A percentile compares a stretch with the other conserved stretches of the same genome.
Conservation (phyloP, 768 basidiomycete genomes). For the Termitomyces bulborhizus region DNA sequence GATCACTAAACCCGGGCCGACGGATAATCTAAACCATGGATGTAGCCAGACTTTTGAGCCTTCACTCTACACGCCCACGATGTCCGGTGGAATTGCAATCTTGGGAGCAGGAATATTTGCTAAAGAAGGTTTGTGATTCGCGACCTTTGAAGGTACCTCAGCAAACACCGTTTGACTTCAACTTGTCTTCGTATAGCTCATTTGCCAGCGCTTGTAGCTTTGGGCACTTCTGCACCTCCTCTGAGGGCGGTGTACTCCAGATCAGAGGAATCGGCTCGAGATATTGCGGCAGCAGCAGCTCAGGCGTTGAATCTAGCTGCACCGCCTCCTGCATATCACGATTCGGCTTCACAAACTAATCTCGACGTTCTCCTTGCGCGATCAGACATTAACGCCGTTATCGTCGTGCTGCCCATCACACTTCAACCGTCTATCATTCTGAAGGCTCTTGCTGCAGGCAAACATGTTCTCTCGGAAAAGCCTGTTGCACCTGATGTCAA, state of each 20-base stretch:
- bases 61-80: conserved; percentile 27
- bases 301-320: conserved; percentile 30
- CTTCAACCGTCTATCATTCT: conserved; percentile 64
- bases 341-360: conserved; percentile 28
- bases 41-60: not conserved
- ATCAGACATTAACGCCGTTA: conserved; percentile 64
- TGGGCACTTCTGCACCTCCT: conserved; percentile 38
- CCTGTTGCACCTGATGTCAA: conserved; percentile 72
- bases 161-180: not conserved
- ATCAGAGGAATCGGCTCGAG: conserved; percentile 52
- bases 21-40: not conserved
- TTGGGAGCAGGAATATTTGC: conserved; percentile 80
- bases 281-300: conserved; percentile 43
- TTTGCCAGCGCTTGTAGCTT: conserved; percentile 62
- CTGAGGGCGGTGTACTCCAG: conserved; percentile 77
- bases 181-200: conserved; percentile 42
- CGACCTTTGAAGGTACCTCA: not conserved
- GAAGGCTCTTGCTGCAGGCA: conserved; percentile 64
- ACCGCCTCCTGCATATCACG: conserved; percentile 50
- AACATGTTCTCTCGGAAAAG: conserved; percentile 88
- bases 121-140: conserved; percentile 49
- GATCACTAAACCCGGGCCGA: not conserved
- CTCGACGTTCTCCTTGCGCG: conserved; percentile 64
- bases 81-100: conserved; percentile 54
- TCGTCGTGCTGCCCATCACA: conserved; percentile 74